These are phyloP conservation scores for Boletus tomentosulus DNA, from an alignment of 768 basidiomycete species.

Conservation along the genomic window DNA sequence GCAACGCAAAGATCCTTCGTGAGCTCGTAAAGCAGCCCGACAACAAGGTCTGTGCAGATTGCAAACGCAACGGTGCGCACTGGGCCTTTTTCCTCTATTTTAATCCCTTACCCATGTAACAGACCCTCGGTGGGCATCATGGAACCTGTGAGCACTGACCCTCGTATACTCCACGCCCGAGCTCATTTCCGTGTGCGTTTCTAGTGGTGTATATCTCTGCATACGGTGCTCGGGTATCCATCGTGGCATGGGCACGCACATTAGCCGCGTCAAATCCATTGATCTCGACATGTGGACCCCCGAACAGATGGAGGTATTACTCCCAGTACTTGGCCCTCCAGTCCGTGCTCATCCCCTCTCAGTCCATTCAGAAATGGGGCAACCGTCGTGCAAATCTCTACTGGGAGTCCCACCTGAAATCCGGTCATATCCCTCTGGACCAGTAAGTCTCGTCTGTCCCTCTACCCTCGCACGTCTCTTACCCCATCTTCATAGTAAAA, in stretches of 20 bases:
- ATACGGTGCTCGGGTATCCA: conserved; percentile 98
- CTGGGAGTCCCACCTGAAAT: conserved; percentile 94
- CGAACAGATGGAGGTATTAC: conserved; percentile 86
- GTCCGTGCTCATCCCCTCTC: background rate
- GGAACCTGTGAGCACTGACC: conserved; percentile 73
- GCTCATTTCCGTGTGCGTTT: conserved; percentile 2
- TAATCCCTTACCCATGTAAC: background rate
- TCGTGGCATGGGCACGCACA: conserved; percentile 97
- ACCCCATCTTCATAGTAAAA: conserved; percentile 61
- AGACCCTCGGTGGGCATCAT: conserved; percentile 99
- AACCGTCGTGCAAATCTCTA: conserved; percentile 90
- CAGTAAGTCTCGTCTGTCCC: conserved; percentile 58
- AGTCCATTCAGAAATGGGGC: conserved; percentile 93
- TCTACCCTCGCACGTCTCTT: background rate
- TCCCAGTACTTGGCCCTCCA: conserved; percentile 12
- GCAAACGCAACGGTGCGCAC: conserved; percentile 88
- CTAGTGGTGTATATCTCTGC: conserved; percentile 88
- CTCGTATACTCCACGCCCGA: background rate
- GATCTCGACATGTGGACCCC: conserved; percentile 98
- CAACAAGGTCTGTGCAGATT: conserved; percentile 94
- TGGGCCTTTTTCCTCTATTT: no score
- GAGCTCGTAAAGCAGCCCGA: conserved; percentile 86
- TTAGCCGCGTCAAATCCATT: conserved; percentile 94
- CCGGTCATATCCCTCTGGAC: conserved; percentile 88
- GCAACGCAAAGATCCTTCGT: conserved; percentile 70